These are phyloP conservation scores for Lenwebbia sp. DNA, from an alignment of 345 rosid genomes.

Conservation along the genomic window DNA sequence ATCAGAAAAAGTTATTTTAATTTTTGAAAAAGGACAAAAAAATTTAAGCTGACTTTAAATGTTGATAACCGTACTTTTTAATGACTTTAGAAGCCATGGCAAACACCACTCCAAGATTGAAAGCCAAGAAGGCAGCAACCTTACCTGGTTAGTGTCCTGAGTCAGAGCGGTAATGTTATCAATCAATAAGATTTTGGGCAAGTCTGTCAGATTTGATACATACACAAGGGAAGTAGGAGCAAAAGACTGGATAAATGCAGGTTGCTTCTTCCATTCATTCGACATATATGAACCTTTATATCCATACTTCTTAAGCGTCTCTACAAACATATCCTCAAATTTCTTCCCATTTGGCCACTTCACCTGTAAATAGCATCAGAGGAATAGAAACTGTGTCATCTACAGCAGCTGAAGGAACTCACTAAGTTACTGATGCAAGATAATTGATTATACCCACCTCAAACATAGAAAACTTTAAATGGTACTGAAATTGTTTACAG, in stretches of 20 bases:
- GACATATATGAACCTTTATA: slow-evolving; percentile 81
- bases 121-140: not conserved
- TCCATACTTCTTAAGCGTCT: slow-evolving; percentile 66
- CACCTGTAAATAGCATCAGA: slow-evolving; percentile 33
- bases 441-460: not conserved
- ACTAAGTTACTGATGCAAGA: not conserved
- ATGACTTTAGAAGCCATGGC: not conserved
- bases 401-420: not conserved
- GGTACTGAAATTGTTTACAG: not conserved
- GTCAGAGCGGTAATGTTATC: slow-evolving; percentile 56
- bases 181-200: slow-evolving; percentile 75
- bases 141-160: slow-evolving; percentile 89
- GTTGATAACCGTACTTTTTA: not conserved
- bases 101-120: not conserved
- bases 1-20: not conserved
- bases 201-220: slow-evolving; percentile 51
- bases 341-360: slow-evolving; percentile 70
- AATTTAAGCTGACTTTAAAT: not conserved
- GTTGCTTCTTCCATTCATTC: slow-evolving; percentile 70
- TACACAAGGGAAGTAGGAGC: slow-evolving; percentile 83
- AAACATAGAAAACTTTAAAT: not conserved
- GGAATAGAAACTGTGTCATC: not conserved
- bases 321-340: slow-evolving; percentile 70
- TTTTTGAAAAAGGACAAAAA: not conserved
- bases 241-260: slow-evolving; percentile 85